Base-by-base conservation (phyloP, 495 filamentous ascomycete species). In the Rhypophila decipiens region DNA sequence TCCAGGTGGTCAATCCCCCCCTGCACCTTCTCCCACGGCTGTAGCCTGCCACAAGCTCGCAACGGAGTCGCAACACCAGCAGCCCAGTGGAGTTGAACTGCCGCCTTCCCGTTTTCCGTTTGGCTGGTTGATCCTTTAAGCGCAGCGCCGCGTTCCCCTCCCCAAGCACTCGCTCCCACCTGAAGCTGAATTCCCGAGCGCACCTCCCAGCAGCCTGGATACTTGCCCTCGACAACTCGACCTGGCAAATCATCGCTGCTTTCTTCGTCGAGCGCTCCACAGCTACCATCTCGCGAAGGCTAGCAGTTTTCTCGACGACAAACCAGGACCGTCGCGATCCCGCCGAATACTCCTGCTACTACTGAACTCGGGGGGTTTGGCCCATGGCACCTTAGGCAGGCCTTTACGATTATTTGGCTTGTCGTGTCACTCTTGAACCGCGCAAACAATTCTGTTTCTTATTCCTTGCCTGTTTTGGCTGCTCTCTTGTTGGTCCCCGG, bases 71-170 rank as follows among this genome's bases (percentile, higher is more conserved):
- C n/a, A n/a, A 29, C 38, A 49, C 43, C 39, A 24, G 12, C 39
- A 38, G 21, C 40, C 29, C 22, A 21, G 39, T 39, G 47, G 47
- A 33, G 12, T 33, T 31, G 31, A 22, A 19, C 22, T 44, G 33
- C 35, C 35, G 41, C 42, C 22, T 9, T 23, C 37, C 21, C 20
- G 17, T 39, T 38, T 48, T 41, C 53, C 41, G 42, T 52, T 54
- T 50, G 54, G 48, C 54, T 54, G 42, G 39, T 44, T 46, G 48
- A 33, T 49, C 48, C n/a, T n/a, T 44, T 50, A 57, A 57, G 57
- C 54, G 57, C 57, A 60, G 54, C 42, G 54, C 34, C 47, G 57
- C 41, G 10, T 29, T 31, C 37, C 23, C 37, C 27, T 42, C 49
- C 19, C 41, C 35, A 34, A 39, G 22, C 11, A 5, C 20, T 22